Conservation (phyloP, 352 stramenopile species). For the Aphanomyces invadans region DNA sequence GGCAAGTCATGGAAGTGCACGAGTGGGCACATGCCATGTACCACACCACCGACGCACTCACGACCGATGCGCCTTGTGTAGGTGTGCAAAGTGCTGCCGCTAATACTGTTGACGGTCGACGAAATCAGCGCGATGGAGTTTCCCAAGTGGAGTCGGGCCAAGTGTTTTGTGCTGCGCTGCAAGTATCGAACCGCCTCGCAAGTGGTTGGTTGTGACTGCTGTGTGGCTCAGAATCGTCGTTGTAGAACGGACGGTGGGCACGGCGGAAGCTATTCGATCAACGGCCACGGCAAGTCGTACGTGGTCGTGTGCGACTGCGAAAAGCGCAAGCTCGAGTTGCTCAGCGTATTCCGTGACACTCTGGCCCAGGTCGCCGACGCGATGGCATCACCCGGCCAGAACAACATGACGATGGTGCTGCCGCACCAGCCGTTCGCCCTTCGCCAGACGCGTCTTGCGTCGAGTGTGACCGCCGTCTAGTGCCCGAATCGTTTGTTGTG, state of each 20-base stretch:
- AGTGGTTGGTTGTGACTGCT: neutral
- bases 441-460: neutral
- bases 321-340: neutral
- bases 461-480: conserved; percentile 9
- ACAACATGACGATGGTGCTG: neutral
- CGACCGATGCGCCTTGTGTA: neutral
- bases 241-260: neutral
- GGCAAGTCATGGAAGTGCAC: conserved; percentile 25
- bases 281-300: conserved; percentile 4
- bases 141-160: neutral
- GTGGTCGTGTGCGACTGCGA: conserved; percentile 11
- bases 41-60: no score
- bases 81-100: neutral
- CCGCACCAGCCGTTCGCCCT: neutral
- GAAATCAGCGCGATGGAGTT: neutral
- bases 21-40: no score
- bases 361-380: neutral
- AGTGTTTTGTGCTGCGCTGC: neutral
- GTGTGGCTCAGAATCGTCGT: neutral
- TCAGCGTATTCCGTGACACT: neutral
- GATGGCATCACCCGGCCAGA: no score
- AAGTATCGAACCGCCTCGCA: neutral
- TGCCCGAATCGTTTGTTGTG: neutral
- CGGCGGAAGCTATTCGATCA: neutral
- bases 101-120: neutral